Conservation (phyloP, 2,329 filamentous ascomycete species). For the Zarea fungicola region DNA sequence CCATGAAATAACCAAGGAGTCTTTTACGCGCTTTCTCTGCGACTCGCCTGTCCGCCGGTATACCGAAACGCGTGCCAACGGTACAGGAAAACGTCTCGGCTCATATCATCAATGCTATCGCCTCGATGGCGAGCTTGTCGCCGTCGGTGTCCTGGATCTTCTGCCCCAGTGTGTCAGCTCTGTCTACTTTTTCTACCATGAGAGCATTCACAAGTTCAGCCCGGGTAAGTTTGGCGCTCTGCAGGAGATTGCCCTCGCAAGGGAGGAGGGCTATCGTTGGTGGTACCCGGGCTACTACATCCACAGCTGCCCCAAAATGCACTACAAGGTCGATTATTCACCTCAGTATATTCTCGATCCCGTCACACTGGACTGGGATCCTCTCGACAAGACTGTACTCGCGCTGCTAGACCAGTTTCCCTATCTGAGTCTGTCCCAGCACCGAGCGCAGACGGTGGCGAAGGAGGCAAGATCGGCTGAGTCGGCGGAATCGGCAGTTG, state of each 20-base stretch:
- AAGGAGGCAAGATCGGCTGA: conserved; percentile 6
- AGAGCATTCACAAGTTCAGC: conserved; percentile 62
- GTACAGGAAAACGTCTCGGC: conserved; percentile 53
- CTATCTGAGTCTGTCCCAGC: conserved; percentile 47
- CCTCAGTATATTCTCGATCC: conserved; percentile 72
- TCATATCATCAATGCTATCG: conserved; percentile 81
- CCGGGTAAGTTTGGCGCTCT: conserved; percentile 74
- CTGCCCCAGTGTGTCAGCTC: conserved; percentile 72
- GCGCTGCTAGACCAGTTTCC: conserved; percentile 46
- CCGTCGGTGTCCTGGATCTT: conserved; percentile 71
- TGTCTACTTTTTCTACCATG: conserved; percentile 79
- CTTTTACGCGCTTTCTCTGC: conserved; percentile 72
- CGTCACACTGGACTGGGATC: conserved; percentile 57
- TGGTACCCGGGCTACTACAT: conserved; percentile 84
- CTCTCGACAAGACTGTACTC: conserved; percentile 48
- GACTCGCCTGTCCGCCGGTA: conserved; percentile 56
- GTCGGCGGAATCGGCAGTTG: neutral
- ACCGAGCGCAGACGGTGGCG: conserved; percentile 17
- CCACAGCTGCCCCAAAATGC: conserved; percentile 75
- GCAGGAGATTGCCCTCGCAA: conserved; percentile 64
- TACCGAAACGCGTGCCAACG: conserved; percentile 39
- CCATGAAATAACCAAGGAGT: conserved; percentile 50
- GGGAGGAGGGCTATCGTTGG: conserved; percentile 64
- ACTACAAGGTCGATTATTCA: conserved; percentile 74
- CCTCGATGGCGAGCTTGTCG: conserved; percentile 68